phyloP scores from a whole-genome alignment of 306 rosid genomes.

The Pterocarpus macrocarpus region DNA sequence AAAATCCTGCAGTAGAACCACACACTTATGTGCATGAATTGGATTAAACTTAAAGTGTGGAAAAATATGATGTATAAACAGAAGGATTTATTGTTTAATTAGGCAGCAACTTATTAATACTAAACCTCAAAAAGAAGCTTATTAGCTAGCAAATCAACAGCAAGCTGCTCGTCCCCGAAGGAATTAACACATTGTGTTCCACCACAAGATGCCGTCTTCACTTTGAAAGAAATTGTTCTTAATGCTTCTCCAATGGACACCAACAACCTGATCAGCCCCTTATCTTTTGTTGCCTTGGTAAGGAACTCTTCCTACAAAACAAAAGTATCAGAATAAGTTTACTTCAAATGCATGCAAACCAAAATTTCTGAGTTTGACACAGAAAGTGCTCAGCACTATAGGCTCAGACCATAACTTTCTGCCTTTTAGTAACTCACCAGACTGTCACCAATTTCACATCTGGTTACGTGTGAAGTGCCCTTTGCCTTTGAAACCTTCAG shows the following conservation, averaged over 20 bases:
- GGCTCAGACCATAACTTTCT: background rate
- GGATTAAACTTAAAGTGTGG: conserved; percentile 23
- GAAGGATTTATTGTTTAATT: background rate
- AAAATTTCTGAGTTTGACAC: background rate
- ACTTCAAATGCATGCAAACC: conserved; percentile 37
- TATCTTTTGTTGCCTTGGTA: conserved; percentile 85
- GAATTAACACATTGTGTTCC: conserved; percentile 98
- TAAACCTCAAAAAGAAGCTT: conserved; percentile 90
- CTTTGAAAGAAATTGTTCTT: conserved; percentile 94
- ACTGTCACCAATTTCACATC: conserved; percentile 91
- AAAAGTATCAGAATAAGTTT: conserved; percentile 5
- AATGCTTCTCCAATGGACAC: conserved; percentile 93
- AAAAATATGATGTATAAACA: background rate
- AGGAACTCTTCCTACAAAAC: conserved; percentile 85
- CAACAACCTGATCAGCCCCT: conserved; percentile 84
- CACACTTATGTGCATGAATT: conserved; percentile 9
- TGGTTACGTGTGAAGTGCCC: conserved; percentile 60
- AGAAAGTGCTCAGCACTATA: background rate
- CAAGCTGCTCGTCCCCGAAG: conserved; percentile 98
- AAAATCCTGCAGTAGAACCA: conserved; percentile 4
- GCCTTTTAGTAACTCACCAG: conserved; percentile 63
- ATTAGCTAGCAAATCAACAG: conserved; percentile 94
- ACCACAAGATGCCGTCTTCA: conserved; percentile 97
- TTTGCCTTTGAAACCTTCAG: conserved; percentile 65
- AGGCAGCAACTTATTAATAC: conserved; percentile 16